Conservation (phyloP, 2,329 filamentous ascomycete genomes). For the Chalara sp. region DNA sequence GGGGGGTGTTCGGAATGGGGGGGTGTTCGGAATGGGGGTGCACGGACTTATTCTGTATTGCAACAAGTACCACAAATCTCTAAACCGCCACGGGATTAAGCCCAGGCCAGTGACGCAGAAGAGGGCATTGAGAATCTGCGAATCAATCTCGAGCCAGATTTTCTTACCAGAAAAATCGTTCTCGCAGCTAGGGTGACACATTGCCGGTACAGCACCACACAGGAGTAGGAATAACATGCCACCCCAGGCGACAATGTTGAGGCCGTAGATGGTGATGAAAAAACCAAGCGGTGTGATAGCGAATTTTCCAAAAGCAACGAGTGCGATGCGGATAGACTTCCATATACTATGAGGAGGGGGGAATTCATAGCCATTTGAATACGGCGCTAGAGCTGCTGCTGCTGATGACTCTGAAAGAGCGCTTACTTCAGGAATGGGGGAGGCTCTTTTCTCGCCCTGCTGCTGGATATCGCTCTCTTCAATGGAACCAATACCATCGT, state of each 20-base stretch:
- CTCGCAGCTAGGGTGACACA: slow-evolving; percentile 63
- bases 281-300: slow-evolving; percentile 68
- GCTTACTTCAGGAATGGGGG: too few relatives aligned
- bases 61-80: slow-evolving; percentile 67
- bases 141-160: slow-evolving; percentile 67
- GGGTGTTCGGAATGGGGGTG: too few relatives aligned
- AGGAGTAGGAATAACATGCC: slow-evolving; percentile 86
- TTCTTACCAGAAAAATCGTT: slow-evolving; percentile 65
- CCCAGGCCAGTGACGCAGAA: slow-evolving; percentile 12
- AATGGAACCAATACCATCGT: too few relatives aligned
- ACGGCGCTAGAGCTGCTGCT: slow-evolving; percentile 1
- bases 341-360: slow-evolving; percentile 43
- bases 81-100: slow-evolving; percentile 35
- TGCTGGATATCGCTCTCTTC: too few relatives aligned
- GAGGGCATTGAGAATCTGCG: slow-evolving; percentile 11
- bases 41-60: slow-evolving; percentile 48
- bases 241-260: slow-evolving; percentile 81
- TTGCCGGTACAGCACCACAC: slow-evolving; percentile 62
- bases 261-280: slow-evolving; percentile 67
- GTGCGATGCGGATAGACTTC: slow-evolving; percentile 48
- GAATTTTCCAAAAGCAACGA: slow-evolving; percentile 62
- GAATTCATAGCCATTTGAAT: slow-evolving; percentile 18
- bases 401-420: too few relatives aligned
- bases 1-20: too few relatives aligned
- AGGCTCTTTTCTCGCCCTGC: too few relatives aligned